phyloP scores from a whole-genome alignment of 2,329 filamentous ascomycete species.

The Penicillium sp. region DNA sequence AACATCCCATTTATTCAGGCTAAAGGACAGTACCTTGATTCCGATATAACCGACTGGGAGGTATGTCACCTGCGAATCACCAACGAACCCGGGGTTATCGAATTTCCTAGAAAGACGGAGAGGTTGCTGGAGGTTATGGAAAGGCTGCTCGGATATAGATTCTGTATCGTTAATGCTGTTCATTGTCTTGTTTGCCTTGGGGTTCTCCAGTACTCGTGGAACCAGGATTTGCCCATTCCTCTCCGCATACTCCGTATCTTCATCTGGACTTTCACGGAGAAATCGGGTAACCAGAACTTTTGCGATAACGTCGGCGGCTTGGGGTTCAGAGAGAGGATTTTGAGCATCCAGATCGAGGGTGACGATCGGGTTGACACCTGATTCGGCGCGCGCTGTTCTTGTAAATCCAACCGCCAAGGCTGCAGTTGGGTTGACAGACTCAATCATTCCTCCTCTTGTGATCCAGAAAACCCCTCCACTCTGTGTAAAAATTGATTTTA shows the following conservation, averaged over 20 bases:
- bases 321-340: conserved; percentile 1
- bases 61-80: background rate
- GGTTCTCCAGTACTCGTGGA: conserved; percentile 23
- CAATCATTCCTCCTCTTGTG: conserved; percentile 17
- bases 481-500: conserved; percentile 18
- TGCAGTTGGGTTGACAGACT: conserved; percentile 12
- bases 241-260: conserved; percentile 28
- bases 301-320: conserved; percentile 10
- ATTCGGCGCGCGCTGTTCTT: conserved; percentile 28
- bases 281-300: conserved; percentile 14
- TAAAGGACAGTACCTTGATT: conserved; percentile 33
- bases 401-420: conserved; percentile 23
- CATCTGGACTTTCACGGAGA: background rate
- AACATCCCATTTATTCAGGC: conserved; percentile 31
- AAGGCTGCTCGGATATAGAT: conserved; percentile 4
- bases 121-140: conserved; percentile 10
- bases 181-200: conserved; percentile 5
- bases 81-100: conserved; percentile 6
- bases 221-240: conserved; percentile 19
- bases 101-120: conserved; percentile 6
- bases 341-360: conserved; percentile 23
- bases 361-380: conserved; percentile 20
- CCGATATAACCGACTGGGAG: conserved; percentile 26
- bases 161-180: background rate
- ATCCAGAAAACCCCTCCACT: conserved; percentile 25